Evolutionary conservation across 345 rosid genomes (phyloP), one percentile per base, ranked within the genome.

Genomic region (Clausena lansium): DNA sequence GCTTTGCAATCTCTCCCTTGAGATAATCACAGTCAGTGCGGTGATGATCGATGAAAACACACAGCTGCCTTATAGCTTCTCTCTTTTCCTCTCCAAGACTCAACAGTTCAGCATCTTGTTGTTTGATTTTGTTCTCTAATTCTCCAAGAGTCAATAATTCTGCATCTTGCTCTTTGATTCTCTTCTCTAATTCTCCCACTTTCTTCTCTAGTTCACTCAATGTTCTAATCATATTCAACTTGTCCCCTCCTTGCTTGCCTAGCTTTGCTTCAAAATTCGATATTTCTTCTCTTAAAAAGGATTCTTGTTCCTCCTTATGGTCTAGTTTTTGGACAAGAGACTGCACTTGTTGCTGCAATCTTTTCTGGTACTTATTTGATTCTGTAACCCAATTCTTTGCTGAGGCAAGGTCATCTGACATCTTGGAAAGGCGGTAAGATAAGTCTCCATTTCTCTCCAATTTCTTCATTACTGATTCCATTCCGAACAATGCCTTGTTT

Each of bases 1-100:
- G 79, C 71, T 81, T 86, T 17, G 85, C 81, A 45, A 94, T 83
- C 28, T 79, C 78, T 32, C 84, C 86, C 85, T 85, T 87, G 58
- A 93, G 93, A 79, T 84, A 47, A 72, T 91, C 77, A 33, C 83
- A 85, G 22, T 91, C 88, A 61, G 72, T 78, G 36, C 89, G 84
- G 81, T 96, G 97, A 83, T 96, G 89, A 68, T 96, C 99, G 32
- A 89, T 85, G 87, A 86, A 83, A 64, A 91, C 5, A 76, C 91
- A 88, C 13, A 91, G 88, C 82, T 91, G 92, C 81, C 92, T 86
- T 73, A 91, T 91, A 62, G 91, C 96, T 82, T 91, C 96, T 79
- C 88, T 87, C 82, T 91, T 97, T 86, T 90, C 92, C 71, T 92
- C 98, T 13, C 88, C 95, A 19, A 88, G 87, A 77, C 74, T 74